phyloP scores from a whole-genome alignment of 306 rosid genomes.

The Rosa lucieae region DNA sequence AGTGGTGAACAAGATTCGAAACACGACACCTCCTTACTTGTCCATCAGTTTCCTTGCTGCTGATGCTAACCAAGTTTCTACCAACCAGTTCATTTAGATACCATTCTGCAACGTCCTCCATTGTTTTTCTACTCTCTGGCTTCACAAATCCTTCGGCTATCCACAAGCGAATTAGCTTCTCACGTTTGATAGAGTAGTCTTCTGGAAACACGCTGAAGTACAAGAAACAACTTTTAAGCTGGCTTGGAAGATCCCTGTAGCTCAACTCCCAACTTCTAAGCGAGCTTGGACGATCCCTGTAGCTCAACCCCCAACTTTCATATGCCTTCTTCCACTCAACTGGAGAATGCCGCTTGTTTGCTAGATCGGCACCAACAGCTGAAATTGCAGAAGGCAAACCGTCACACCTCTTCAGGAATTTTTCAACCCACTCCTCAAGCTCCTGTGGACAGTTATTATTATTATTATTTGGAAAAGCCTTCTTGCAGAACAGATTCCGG shows the following conservation, averaged over 20 bases:
- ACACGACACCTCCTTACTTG: conserved; percentile 12
- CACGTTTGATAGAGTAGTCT: conserved; percentile 4
- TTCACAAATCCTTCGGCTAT: neutral
- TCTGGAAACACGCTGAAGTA: conserved; percentile 7
- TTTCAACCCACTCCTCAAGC: neutral
- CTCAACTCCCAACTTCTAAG: neutral
- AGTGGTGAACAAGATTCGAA: neutral
- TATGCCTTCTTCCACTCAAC: neutral
- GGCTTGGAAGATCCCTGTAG: neutral
- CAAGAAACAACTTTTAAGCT: neutral
- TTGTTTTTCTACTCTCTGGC: neutral
- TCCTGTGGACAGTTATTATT: neutral
- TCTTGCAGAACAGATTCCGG: neutral
- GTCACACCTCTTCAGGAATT: neutral
- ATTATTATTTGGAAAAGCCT: neutral
- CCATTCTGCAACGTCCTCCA: neutral
- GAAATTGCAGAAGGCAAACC: neutral
- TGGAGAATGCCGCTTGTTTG: neutral
- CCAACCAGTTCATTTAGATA: neutral
- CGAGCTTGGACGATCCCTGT: no score
- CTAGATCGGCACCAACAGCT: neutral
- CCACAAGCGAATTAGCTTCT: conserved; percentile 16
- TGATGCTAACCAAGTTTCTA: neutral
- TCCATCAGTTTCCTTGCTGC: conserved; percentile 7
- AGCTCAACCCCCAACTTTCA: no score